Evolutionary conservation across 2,329 filamentous ascomycete genomes (phyloP).

Genomic region (Juglanconis juglandina): DNA sequence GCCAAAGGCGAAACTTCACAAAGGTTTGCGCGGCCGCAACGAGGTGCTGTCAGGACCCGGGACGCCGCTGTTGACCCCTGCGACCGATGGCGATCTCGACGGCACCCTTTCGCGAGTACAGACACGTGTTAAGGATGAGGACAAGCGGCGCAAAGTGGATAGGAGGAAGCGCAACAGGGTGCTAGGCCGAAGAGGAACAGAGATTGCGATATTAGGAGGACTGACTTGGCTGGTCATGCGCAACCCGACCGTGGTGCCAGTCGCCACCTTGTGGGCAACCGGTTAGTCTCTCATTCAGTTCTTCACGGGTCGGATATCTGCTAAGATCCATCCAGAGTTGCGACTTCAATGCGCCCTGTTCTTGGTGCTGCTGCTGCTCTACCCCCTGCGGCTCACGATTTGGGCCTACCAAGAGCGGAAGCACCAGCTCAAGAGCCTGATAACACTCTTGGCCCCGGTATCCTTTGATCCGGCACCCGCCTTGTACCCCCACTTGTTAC

Average conservation of each 20-base stretch:
- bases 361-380: conserved; percentile 43
- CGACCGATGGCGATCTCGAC: conserved; percentile 39
- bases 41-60: conserved; percentile 52
- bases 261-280: conserved; percentile 45
- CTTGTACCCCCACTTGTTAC: conserved; percentile 78
- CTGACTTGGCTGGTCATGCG: conserved; percentile 47
- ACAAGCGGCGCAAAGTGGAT: conserved; percentile 23
- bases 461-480: conserved; percentile 89
- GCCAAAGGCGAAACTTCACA: conserved; percentile 67
- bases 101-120: conserved; percentile 20
- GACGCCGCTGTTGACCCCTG: conserved; percentile 53
- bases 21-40: conserved; percentile 67
- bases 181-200: conserved; percentile 48
- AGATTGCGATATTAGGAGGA: conserved; percentile 48
- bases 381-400: conserved; percentile 56
- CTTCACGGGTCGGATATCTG: not conserved
- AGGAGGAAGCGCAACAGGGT: conserved; percentile 45
- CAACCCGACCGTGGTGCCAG: conserved; percentile 44
- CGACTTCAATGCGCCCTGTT: conserved; percentile 33
- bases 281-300: conserved; percentile 35
- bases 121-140: conserved; percentile 16
- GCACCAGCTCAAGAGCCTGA: conserved; percentile 23
- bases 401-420: conserved; percentile 42
- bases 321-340: conserved; percentile 39
- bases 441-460: conserved; percentile 57